A percentile compares a stretch with the other conserved stretches of the same genome.
Conservation (phyloP, 2,329 filamentous ascomycete genomes). For the Fusarium newnesense region DNA sequence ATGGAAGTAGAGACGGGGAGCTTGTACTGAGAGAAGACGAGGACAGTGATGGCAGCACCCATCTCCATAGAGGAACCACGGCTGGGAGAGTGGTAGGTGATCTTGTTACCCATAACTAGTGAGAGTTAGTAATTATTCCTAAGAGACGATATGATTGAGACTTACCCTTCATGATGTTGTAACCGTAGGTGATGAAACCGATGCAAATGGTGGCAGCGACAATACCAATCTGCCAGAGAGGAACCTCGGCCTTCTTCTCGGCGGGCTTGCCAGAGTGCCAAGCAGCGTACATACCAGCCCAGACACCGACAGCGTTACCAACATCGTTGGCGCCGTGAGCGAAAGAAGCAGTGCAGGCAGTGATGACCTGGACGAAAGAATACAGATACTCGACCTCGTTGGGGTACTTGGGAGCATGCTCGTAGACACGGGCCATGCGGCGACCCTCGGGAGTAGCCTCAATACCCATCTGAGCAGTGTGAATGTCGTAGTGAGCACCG, state of each 20-base stretch:
- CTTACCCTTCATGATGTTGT: slow-evolving; percentile 85
- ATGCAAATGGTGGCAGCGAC: slow-evolving; percentile 70
- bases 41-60: slow-evolving; percentile 80
- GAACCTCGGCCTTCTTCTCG: slow-evolving; percentile 71
- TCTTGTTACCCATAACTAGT: slow-evolving; percentile 83
- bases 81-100: slow-evolving; percentile 73
- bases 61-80: slow-evolving; percentile 79
- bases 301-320: slow-evolving; percentile 75
- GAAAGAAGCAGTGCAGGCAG: slow-evolving; percentile 78
- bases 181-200: slow-evolving; percentile 79
- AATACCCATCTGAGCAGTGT: slow-evolving; percentile 77
- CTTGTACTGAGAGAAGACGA: slow-evolving; percentile 79
- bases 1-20: slow-evolving; percentile 81
- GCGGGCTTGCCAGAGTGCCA: slow-evolving; percentile 72
- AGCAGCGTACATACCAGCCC: slow-evolving; percentile 75
- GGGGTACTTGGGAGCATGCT: slow-evolving; percentile 70
- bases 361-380: slow-evolving; percentile 73
- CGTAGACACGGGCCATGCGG: slow-evolving; percentile 71
- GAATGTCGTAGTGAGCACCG: slow-evolving; percentile 84
- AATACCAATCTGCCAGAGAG: slow-evolving; percentile 81
- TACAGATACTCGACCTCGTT: slow-evolving; percentile 79
- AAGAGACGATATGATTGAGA: not conserved
- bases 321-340: slow-evolving; percentile 83
- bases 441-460: slow-evolving; percentile 76
- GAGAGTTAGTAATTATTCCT: slow-evolving; percentile 17